Percentiles rank a stretch among this genome's conserved stretches.
Conservation (phyloP, 352 stramenopile genomes). For the Lagenidium sp. region DNA sequence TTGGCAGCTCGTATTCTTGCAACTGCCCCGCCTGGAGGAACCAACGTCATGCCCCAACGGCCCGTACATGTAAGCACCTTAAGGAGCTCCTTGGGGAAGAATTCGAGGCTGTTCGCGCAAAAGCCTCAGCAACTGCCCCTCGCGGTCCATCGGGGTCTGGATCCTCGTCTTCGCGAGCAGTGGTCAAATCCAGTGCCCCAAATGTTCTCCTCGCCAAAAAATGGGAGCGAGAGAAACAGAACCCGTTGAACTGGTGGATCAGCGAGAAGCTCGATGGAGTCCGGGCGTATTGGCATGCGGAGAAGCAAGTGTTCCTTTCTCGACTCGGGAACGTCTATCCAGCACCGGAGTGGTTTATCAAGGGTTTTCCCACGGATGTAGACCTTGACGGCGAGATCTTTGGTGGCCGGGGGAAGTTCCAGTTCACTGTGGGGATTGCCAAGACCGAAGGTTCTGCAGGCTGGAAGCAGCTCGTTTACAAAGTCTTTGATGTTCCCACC, state of each 20-base stretch:
- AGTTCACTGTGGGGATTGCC: conserved; percentile 54
- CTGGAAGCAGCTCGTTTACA: conserved; percentile 54
- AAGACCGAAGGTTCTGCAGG: conserved; percentile 46
- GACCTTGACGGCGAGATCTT: conserved; percentile 75
- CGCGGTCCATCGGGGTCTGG: neutral
- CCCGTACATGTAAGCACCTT: conserved; percentile 57
- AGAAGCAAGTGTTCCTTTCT: conserved; percentile 42
- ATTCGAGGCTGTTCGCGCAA: conserved; percentile 27
- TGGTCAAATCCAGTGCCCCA: conserved; percentile 23
- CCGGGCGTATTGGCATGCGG: conserved; percentile 49
- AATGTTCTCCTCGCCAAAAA: conserved; percentile 58
- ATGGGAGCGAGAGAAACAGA: conserved; percentile 52
- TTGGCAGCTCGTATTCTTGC: conserved; percentile 44
- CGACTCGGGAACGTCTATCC: conserved; percentile 56
- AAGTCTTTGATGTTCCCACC: conserved; percentile 55
- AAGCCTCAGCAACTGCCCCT: conserved; percentile 13
- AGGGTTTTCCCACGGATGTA: conserved; percentile 37
- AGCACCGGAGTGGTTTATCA: conserved; percentile 48
- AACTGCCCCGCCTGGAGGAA: conserved; percentile 62
- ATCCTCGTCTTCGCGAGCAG: conserved; percentile 1
- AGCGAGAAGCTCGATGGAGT: conserved; percentile 75
- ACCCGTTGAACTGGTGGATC: conserved; percentile 56
- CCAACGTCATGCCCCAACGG: conserved; percentile 31
- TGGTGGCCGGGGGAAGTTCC: conserved; percentile 43
- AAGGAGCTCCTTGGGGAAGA: conserved; percentile 36